Evolutionary conservation across 148 eudicot genomes (phyloP), one percentile per base, ranked within the genome.

Genomic region (Fagopyrum tataricum): DNA sequence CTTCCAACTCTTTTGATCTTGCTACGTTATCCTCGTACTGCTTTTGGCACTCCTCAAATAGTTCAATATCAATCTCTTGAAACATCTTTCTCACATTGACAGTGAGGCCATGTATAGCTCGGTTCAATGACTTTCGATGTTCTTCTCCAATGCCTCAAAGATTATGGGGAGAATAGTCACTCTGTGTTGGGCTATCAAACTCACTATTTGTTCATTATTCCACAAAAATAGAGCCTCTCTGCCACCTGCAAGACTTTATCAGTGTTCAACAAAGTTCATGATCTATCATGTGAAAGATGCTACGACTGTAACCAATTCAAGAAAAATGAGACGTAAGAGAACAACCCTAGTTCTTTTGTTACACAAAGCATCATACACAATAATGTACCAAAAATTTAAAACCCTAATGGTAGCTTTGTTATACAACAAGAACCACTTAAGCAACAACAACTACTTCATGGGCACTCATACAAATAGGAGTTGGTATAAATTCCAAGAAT

Each of bases 161-260:
- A 90, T 90, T 13, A 90, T 87, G 47, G 91, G 95, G 69, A 90
- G 82, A 51, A 90, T 75, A 26, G 77, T 79, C 9, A 47, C 76
- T 51, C 91, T 85, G 71, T 90, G 86, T 12, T 87, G 88, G 71
- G 90, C 89, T 8, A 90, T 90, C 78, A 90, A 82, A 69, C 85
- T 83, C 41, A 90, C 91, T 56, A 90, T 87, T 74, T 88, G 91
- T 59, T 90, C 95, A 37, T 86, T 90, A 39, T 90, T 90, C 95
- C 95, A 90, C 72, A 90, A 71, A 67, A 86, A 87, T 26, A 90
- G 88, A 17, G 91, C 85, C 90, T 85, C 78, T 90, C 95, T 44
- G 95, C 91, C 73, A 90, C 87, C 95, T 90, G 90, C 81, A 81
- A 69, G 21, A 39, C 2, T 4, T 31, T 14, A 37, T 15, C 43